Conservation (phyloP, 2,329 filamentous ascomycete genomes). For the Paecilomyces formosus region DNA sequence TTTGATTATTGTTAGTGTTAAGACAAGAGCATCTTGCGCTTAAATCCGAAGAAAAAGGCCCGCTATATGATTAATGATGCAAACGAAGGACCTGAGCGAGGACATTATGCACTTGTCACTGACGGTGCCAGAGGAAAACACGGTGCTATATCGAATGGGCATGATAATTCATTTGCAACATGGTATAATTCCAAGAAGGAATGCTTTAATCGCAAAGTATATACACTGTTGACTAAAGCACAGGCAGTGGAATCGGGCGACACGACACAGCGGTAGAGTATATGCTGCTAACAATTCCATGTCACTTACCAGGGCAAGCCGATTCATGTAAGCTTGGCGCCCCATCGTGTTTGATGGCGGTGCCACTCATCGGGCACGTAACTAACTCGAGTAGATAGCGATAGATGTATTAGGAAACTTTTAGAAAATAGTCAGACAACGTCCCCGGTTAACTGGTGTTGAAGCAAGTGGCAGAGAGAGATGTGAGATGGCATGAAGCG, state of each 20-base stretch:
- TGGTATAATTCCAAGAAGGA: not conserved
- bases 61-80: not conserved
- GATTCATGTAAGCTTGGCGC: slow-evolving; percentile 37
- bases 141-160: slow-evolving; percentile 1
- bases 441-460: not conserved
- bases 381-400: not conserved
- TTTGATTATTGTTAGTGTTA: slow-evolving; percentile 17
- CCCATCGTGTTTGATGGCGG: slow-evolving; percentile 25
- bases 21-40: not conserved
- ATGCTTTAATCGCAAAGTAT: not conserved
- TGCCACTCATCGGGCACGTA: not conserved
- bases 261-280: not conserved
- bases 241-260: not conserved
- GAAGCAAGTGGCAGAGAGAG: not conserved
- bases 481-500: slow-evolving; percentile 1
- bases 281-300: not conserved
- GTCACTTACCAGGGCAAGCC: slow-evolving; percentile 38
- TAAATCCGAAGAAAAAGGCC: not conserved
- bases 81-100: not conserved
- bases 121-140: not conserved
- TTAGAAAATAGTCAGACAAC: not conserved
- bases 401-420: not conserved
- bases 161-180: not conserved
- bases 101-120: not conserved
- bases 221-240: not conserved